These are phyloP conservation scores for Aquilaria yunnanensis DNA, from an alignment of 345 rosid species.

Conservation along the genomic window DNA sequence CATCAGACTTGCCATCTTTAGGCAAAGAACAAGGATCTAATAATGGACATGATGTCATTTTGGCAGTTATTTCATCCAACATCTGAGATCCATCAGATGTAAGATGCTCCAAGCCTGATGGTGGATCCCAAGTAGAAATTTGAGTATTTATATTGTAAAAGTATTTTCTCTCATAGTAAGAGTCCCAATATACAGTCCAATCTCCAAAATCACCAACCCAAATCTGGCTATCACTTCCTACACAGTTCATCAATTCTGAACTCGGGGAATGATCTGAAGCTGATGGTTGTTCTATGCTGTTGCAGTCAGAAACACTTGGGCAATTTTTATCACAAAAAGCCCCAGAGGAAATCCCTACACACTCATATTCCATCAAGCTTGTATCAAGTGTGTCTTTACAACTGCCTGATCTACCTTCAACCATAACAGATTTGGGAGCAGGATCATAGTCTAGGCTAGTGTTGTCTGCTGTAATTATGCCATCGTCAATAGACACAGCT, in stretches of 20 bases:
- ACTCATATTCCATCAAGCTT: slow-evolving; percentile 14
- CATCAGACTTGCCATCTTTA: slow-evolving; percentile 13
- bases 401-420: slow-evolving; percentile 14
- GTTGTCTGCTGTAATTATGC: slow-evolving; percentile 9
- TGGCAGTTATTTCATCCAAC: slow-evolving; percentile 20
- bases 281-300: slow-evolving; percentile 14
- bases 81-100: slow-evolving; percentile 15
- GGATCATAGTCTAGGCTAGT: slow-evolving; percentile 20
- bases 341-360: slow-evolving; percentile 13
- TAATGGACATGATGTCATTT: background rate
- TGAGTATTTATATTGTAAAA: slow-evolving; percentile 57
- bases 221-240: slow-evolving; percentile 15
- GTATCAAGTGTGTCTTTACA: slow-evolving; percentile 22
- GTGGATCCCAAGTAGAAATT: slow-evolving; percentile 69
- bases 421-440: slow-evolving; percentile 18
- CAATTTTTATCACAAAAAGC: slow-evolving; percentile 12
- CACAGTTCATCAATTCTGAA: slow-evolving; percentile 14
- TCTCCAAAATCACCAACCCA: slow-evolving; percentile 29
- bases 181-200: slow-evolving; percentile 79
- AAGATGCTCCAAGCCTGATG: slow-evolving; percentile 60
- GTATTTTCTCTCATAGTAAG: slow-evolving; percentile 58
- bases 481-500: slow-evolving; percentile 17
- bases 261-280: slow-evolving; percentile 24
- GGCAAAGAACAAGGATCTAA: background rate
- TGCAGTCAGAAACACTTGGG: slow-evolving; percentile 13